Base-by-base conservation (phyloP, 306 rosid genomes). In the Castanopsis chinensis region DNA sequence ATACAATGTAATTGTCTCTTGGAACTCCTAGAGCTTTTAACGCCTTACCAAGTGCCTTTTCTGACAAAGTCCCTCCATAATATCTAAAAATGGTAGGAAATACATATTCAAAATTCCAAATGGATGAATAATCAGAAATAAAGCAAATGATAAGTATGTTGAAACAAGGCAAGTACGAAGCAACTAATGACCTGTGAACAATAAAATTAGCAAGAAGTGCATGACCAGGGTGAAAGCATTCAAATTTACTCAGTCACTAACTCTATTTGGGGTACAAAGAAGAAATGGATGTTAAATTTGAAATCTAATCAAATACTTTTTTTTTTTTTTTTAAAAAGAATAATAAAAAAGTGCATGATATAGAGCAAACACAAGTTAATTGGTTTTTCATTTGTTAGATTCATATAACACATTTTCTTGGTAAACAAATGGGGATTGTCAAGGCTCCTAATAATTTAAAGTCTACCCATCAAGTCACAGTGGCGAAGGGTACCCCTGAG, bases 21-120 rank as follows among this genome's bases (percentile, higher is more conserved):
- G 90, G 94, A 84, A 82, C 97, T 25, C 84, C 88, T 4, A 90
- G 78, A 60, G 97, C 95, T 78, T 95, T 92, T 14, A 95, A 78
- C 1, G 94, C 84, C 68, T 86, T 93, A n/a, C 99, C 99, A 9
- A 92, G 92, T 64, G 86, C 84, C 86, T 85, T 90, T 74, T 95
- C 97, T 15, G 99, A 95, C 69, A 92, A 64, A 4, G 97, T 95
- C 33, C 90, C 91, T 54, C 99, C 99, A 77, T 95, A 92, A 70
- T 82, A 92, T 52, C 99, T 94, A 70, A 12, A 71, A 72, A n/a
- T 52, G 49, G 21, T 5, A 71, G 35, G n/a, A 33, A 59, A 56
- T 30, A 32, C 49, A 30, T 70, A 12, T 30, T 52, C 33, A 70
- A 69, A 32, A 32, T 55, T 52, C 72, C 32, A 49, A 72, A 52